These are phyloP conservation scores for Euclidium syriacum DNA, from an alignment of 345 rosid species.

Conservation along the genomic window DNA sequence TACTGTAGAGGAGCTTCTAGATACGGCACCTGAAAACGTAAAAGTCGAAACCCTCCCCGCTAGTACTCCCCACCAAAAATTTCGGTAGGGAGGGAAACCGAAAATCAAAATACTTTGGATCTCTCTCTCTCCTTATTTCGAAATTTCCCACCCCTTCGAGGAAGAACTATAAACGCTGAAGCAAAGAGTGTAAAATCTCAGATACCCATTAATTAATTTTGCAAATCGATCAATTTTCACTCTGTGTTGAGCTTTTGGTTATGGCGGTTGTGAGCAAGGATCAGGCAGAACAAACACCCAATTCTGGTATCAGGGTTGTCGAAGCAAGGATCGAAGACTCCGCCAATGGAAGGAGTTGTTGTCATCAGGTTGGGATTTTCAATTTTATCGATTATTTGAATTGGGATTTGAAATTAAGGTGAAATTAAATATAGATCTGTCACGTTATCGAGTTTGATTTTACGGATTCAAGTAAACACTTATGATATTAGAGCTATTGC, in stretches of 20 bases:
- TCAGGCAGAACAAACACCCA: slow-evolving; percentile 25
- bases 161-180: too few relatives aligned
- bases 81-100: background rate
- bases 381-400: background rate
- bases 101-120: too few relatives aligned
- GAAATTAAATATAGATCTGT: background rate
- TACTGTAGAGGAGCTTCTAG: too few relatives aligned
- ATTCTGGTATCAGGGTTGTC: slow-evolving; percentile 43
- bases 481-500: background rate
- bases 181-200: background rate
- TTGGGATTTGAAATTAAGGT: background rate
- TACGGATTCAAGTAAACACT: background rate
- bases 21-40: background rate
- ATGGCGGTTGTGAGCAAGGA: slow-evolving; percentile 16
- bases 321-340: slow-evolving; percentile 45
- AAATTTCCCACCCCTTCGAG: background rate
- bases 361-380: slow-evolving; percentile 52
- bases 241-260: background rate
- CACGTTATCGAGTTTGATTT: background rate
- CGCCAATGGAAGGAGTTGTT: slow-evolving; percentile 46
- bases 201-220: background rate
- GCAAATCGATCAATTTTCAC: background rate
- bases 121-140: too few relatives aligned
- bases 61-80: background rate
- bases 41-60: background rate